Conservation (phyloP, 140 eudicot genomes). For the Senecio squalidus region DNA sequence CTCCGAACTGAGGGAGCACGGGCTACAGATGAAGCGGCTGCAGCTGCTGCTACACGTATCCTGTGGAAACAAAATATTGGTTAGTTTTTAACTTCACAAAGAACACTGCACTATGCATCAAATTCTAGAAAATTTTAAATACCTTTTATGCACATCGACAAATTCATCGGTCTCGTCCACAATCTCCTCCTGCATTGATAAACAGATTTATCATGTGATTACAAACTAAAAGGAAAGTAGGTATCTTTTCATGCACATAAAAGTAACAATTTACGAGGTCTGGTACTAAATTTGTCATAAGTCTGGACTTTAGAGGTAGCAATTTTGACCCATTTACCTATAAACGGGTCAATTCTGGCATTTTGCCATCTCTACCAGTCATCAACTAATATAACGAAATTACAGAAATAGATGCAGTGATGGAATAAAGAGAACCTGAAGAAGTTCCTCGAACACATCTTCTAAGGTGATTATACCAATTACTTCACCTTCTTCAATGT, state of each 20-base stretch:
- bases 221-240: neutral
- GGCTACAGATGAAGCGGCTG: constrained; percentile 94
- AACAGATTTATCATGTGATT: constrained; percentile 4
- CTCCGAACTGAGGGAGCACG: constrained; percentile 93
- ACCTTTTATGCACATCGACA: constrained; percentile 98
- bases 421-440: constrained; percentile 49
- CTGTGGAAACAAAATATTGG: constrained; percentile 29
- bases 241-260: too few species aligned
- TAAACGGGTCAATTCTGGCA: neutral
- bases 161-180: constrained; percentile 96
- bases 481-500: constrained; percentile 81
- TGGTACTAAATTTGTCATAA: neutral
- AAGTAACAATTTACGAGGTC: neutral
- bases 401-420: neutral
- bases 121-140: neutral
- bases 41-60: constrained; percentile 98
- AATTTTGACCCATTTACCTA: neutral
- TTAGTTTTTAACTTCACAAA: neutral
- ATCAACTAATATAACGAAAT: neutral
- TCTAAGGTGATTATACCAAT: constrained; percentile 92
- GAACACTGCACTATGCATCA: neutral
- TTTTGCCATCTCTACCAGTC: neutral
- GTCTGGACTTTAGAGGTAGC: neutral
- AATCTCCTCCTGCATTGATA: constrained; percentile 78
- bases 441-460: constrained; percentile 97